phyloP scores from a whole-genome alignment of 441 rosid species.

The Erysimum cheiri region DNA sequence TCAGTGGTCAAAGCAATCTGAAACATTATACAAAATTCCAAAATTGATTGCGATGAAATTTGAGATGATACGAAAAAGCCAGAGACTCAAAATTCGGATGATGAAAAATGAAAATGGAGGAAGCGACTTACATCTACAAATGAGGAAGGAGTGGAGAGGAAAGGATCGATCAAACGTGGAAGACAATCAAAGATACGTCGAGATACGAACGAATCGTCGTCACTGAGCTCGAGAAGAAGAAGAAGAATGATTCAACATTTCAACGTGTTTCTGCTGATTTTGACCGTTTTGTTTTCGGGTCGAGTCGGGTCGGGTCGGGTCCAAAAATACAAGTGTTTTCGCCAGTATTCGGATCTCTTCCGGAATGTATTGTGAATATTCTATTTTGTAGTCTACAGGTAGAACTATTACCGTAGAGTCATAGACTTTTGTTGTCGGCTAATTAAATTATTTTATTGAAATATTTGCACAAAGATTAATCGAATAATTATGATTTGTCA shows the following conservation, averaged over 20 bases:
- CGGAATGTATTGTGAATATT: neutral
- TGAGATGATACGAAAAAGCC: neutral
- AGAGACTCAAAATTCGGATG: conserved; percentile 17
- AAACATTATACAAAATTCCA: neutral
- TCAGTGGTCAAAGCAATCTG: conserved; percentile 8
- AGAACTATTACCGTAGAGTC: no score
- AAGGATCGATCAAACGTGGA: conserved; percentile 35
- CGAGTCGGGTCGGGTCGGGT: conserved; percentile 4
- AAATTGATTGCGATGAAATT: conserved; percentile 17
- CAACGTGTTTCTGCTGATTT: conserved; percentile 37
- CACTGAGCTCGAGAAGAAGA: conserved; percentile 20
- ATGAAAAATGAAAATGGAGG: conserved; percentile 20
- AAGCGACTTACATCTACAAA: conserved; percentile 41
- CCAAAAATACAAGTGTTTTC: neutral
- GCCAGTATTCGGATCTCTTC: neutral
- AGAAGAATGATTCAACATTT: conserved; percentile 24
- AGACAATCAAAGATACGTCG: neutral
- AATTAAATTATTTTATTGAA: no score
- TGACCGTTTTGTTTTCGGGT: conserved; percentile 40
- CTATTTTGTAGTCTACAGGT: neutral
- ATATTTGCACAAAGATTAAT: no score
- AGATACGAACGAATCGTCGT: conserved; percentile 33
- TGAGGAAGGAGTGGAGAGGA: neutral
- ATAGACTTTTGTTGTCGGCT: no score
- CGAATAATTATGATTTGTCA: no score